These are phyloP conservation scores for Tarenaya hassleriana DNA, from an alignment of 345 rosid species.

Conservation along the genomic window DNA sequence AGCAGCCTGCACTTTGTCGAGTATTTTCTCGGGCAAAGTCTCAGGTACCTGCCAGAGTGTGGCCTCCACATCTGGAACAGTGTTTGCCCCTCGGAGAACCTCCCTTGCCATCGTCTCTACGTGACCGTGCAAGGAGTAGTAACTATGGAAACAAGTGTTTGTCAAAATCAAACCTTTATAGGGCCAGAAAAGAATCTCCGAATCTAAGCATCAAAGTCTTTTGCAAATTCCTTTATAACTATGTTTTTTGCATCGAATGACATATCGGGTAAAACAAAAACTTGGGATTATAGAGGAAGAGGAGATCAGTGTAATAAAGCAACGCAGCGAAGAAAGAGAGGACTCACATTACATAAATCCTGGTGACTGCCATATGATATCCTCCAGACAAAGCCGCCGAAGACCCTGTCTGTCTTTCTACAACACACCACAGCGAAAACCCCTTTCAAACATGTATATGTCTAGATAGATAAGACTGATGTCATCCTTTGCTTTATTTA, in stretches of 20 bases:
- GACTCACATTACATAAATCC: constrained; percentile 60
- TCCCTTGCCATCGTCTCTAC: constrained; percentile 91
- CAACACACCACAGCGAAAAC: too few species aligned
- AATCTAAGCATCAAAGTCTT: too few species aligned
- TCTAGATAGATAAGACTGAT: too few species aligned
- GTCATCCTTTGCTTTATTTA: too few species aligned
- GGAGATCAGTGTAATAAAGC: too few species aligned
- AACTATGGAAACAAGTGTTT: constrained; percentile 32
- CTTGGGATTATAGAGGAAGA: too few species aligned
- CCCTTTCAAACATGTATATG: too few species aligned
- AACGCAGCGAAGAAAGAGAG: not conserved
- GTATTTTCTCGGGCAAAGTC: constrained; percentile 51
- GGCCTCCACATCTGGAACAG: constrained; percentile 74
- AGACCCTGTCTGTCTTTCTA: constrained; percentile 9
- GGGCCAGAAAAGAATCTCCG: not conserved
- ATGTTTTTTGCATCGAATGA: too few species aligned
- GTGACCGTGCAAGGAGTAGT: constrained; percentile 72
- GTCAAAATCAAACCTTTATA: constrained; percentile 13
- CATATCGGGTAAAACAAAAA: too few species aligned
- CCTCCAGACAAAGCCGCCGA: constrained; percentile 1
- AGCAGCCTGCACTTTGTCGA: constrained; percentile 75
- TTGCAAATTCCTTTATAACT: too few species aligned
- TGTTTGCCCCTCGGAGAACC: constrained; percentile 68
- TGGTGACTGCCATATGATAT: constrained; percentile 44
- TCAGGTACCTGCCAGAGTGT: constrained; percentile 95